Evolutionary conservation across 352 stramenopile species (phyloP), one percentile per base, ranked within the genome.

Genomic region (Globisporangium spiculum): DNA sequence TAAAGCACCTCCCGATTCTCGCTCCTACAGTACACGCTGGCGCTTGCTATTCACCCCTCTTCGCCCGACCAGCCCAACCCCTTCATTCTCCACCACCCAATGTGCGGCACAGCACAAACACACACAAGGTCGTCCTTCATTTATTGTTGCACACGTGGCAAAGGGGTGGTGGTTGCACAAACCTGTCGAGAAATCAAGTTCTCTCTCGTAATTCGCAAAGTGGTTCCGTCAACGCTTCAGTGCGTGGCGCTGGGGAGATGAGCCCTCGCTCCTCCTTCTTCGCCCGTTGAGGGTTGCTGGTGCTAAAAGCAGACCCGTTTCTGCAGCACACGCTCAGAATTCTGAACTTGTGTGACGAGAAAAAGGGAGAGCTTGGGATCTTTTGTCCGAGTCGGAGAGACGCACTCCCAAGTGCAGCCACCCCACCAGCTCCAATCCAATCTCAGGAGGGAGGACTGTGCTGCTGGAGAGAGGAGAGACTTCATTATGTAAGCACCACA

Each of bases 181-280:
- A 60, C 54, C 9, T 60, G 54, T 58, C 24, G 54, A 38, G 54
- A 60, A 60, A 60, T 60, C 54, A 60, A 60, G 54, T 59, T 50
- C 41, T 50, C 41, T n/a, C 18, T 50, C 41, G 41, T 16, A n/a
- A n/a, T n/a, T 32, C 30, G 41, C 18, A 24, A 36, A 41, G 26
- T n/a, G 16, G 26, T 60, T 60, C 26, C 54, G 55, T 60, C 55
- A 60, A 60, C 55, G 54, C 38, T 46, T 20, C 38, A 46, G 38
- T 46, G 38, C 38, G 38, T 46, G 41, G 41, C 41, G 44, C 18
- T 24, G 44, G 18, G 26, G 55, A 61, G 55, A 61, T 61, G 55
- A 30, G 30, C 44, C 8, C 41, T 50, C 16, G 5, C 41, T 27
- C 48, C 46, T 54, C 20, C n/a, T 55, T 27, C n/a, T 27, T 4